Evolutionary conservation across 305 asterid species (phyloP).

Genomic region (Fraxinus velutina): DNA sequence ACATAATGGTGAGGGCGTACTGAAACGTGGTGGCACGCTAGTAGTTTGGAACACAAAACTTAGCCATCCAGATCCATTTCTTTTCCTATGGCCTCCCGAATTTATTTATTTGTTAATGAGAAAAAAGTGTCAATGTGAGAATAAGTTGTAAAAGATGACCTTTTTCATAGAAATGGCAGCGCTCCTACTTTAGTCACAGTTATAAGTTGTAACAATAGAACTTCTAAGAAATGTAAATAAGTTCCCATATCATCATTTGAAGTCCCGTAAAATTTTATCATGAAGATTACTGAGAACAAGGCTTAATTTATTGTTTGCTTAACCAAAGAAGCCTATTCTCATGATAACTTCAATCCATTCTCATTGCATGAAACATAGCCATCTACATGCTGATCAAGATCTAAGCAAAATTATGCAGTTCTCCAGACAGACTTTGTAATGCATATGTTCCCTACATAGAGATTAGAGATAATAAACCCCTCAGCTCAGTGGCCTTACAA

Average conservation of each 20-base stretch:
- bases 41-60: background rate
- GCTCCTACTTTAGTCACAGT: background rate
- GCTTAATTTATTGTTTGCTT: background rate
- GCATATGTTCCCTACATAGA: background rate
- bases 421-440: background rate
- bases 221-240: background rate
- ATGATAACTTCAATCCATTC: background rate
- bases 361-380: background rate
- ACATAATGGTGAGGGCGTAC: background rate
- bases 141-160: background rate
- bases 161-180: background rate
- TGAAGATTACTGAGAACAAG: background rate
- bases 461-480: background rate
- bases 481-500: background rate
- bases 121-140: background rate
- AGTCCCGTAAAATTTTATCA: background rate
- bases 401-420: background rate
- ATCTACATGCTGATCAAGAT: background rate
- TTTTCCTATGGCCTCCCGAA: background rate
- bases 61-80: background rate
- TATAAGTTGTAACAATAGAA: background rate
- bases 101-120: background rate
- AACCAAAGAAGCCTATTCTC: background rate
- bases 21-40: background rate
- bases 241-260: background rate